A percentile compares a stretch with the other conserved stretches of the same genome.
These are phyloP conservation scores for Lolium multiflorum DNA, from an alignment of 176 grass and related monocot genomes.

Conservation along the genomic window DNA sequence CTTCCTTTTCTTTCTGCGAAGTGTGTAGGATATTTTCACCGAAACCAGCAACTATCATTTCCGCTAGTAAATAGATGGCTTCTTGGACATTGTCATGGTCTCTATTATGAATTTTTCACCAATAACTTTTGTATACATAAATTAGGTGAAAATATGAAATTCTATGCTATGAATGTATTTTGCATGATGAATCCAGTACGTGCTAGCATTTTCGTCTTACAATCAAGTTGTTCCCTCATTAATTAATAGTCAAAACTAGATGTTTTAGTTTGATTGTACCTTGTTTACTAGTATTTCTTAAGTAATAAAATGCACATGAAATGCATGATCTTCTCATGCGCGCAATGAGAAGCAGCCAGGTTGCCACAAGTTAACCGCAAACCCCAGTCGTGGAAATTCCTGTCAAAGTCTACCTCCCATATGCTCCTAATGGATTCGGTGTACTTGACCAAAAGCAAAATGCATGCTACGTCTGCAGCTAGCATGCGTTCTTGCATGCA, in stretches of 20 bases:
- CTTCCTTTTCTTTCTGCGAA: too few relatives aligned
- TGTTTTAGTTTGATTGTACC: too few relatives aligned
- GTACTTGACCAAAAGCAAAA: not conserved
- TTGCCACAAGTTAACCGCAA: not conserved
- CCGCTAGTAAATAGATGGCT: not conserved
- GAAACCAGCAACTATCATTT: too few relatives aligned
- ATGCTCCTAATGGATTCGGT: not conserved
- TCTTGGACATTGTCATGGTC: too few relatives aligned
- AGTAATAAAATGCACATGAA: not conserved
- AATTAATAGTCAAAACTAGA: not conserved
- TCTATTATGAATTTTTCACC: too few relatives aligned
- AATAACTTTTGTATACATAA: too few relatives aligned
- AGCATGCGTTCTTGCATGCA: not conserved
- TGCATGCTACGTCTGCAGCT: not conserved
- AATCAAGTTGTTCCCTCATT: too few relatives aligned
- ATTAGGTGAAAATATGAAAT: too few relatives aligned
- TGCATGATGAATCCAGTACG: too few relatives aligned
- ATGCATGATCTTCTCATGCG: slow-evolving; percentile 14
- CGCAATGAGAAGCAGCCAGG: not conserved
- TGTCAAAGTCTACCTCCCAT: slow-evolving; percentile 8
- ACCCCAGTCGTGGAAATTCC: slow-evolving; percentile 16
- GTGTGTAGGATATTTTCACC: too few relatives aligned
- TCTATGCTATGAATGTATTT: too few relatives aligned
- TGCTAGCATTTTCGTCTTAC: too few relatives aligned
- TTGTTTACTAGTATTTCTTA: not conserved